phyloP scores from a whole-genome alignment of 305 asterid genomes.

The Rubia tinctorum region DNA sequence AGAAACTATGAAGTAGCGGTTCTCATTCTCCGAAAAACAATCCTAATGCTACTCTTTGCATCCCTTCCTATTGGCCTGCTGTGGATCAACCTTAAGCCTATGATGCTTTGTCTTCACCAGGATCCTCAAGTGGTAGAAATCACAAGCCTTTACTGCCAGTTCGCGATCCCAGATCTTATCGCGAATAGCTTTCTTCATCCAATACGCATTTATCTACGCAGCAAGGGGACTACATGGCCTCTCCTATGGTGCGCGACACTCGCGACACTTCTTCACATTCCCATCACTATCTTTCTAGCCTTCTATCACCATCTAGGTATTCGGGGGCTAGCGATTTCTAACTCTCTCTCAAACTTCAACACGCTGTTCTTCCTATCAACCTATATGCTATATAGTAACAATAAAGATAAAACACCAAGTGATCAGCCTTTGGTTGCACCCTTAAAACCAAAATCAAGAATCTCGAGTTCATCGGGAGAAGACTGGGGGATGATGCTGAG shows the following conservation, averaged over 20 bases:
- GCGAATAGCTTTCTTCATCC: constrained; percentile 75
- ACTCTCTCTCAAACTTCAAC: constrained; percentile 68
- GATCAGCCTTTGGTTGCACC: constrained; percentile 56
- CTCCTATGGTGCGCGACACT: constrained; percentile 82
- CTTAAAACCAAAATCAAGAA: constrained; percentile 41
- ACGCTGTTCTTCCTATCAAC: constrained; percentile 53
- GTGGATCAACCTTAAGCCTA: constrained; percentile 68
- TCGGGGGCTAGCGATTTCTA: constrained; percentile 78
- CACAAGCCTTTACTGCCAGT: constrained; percentile 67
- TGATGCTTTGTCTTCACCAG: constrained; percentile 75
- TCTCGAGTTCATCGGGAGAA: constrained; percentile 39
- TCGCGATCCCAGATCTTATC: constrained; percentile 71
- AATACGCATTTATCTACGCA: constrained; percentile 64
- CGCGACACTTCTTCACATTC: constrained; percentile 72
- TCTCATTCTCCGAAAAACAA: constrained; percentile 66
- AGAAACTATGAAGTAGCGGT: constrained; percentile 59
- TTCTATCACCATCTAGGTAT: constrained; percentile 53
- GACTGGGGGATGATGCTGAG: constrained; percentile 51
- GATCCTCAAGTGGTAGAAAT: constrained; percentile 59
- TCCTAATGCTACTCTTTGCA: constrained; percentile 64
- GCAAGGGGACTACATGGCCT: constrained; percentile 82
- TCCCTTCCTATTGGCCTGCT: constrained; percentile 57
- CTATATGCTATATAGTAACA: constrained; percentile 35
- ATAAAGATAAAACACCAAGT: constrained; percentile 33
- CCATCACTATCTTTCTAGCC: constrained; percentile 58